These are phyloP conservation scores for Saccharomycopsis schoenii DNA, from an alignment of 805 yeast species.

Conservation along the genomic window DNA sequence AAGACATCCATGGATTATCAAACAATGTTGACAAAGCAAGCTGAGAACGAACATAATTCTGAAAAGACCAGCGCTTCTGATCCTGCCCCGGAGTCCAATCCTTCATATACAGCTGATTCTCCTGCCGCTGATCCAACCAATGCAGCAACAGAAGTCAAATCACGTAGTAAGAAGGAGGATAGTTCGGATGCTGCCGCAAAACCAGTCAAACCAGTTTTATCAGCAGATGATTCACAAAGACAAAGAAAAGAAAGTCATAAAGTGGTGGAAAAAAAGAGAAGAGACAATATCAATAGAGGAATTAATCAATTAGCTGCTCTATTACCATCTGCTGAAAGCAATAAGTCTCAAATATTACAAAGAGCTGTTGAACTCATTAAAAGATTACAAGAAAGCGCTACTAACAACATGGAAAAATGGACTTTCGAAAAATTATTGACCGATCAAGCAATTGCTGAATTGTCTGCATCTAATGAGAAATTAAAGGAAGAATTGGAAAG, in stretches of 20 bases:
- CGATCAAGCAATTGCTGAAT: slow-evolving; percentile 84
- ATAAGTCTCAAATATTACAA: slow-evolving; percentile 82
- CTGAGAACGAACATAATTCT: neutral
- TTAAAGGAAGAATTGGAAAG: slow-evolving; percentile 80
- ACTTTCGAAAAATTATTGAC: slow-evolving; percentile 85
- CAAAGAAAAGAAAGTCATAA: slow-evolving; percentile 85
- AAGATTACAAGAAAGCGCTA: slow-evolving; percentile 82
- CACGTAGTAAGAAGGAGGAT: neutral
- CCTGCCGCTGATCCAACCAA: slow-evolving; percentile 3
- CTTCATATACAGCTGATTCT: slow-evolving; percentile 9
- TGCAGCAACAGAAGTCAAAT: neutral
- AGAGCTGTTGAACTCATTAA: slow-evolving; percentile 87
- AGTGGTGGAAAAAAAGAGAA: slow-evolving; percentile 88
- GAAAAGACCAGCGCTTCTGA: slow-evolving; percentile 1
- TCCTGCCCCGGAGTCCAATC: no score
- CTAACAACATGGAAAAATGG: slow-evolving; percentile 86
- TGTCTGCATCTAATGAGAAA: slow-evolving; percentile 77
- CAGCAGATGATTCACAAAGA: slow-evolving; percentile 67
- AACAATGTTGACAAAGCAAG: neutral
- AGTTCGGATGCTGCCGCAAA: slow-evolving; percentile 22
- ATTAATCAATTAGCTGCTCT: slow-evolving; percentile 68
- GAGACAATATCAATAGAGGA: slow-evolving; percentile 84
- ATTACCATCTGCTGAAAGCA: slow-evolving; percentile 75
- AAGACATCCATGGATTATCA: neutral
- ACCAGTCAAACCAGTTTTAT: slow-evolving; percentile 30